Base-by-base conservation (phyloP, 2,329 filamentous ascomycete genomes). In the Aureobasidium zeae region DNA sequence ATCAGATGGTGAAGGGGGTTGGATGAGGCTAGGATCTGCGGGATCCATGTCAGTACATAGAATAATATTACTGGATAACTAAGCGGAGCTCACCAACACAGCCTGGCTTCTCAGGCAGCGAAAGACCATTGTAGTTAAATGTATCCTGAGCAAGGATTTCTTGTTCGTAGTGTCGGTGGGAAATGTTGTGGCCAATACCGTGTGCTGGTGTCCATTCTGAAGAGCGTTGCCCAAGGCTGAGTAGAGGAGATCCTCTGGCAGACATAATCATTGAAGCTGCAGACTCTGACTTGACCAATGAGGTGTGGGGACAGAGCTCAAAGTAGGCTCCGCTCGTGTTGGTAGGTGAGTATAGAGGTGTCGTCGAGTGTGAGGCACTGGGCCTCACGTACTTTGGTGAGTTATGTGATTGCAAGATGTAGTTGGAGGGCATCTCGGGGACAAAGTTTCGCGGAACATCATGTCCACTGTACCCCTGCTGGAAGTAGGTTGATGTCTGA, bases 141-240 rank as follows among this genome's bases (percentile, higher is more conserved):
- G 72, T 63, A 55, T 83, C 74, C 29, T 71, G 65, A 51, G 73
- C 67, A 50, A 66, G 69, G 57, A 72, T 73, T 56, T 70, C 67
- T 47, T 73, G 67, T 12, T 20, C 30, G 30, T 63, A 65, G 59
- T 71, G 76, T 48, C 73, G 67, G 52, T 72, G 70, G 38, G 83
- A 74, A 49, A 86, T 82, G 55, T 70, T 66, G 21, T 80, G 79
- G 51, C 73, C 76, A 44, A 82, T 67, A 38, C 72, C 74, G 47
- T 49, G 46, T 25, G 83, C 64, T 39, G 73, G 53, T 68, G 67
- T 48, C 74, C 74, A 45, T 63, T 79, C 47, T 76, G 81, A 19
- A 70, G 71, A 17, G 70, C 71, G 48, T 72, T 77, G 48, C 72
- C 86, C 49, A 73, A 70, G 56, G 71, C 77, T 39, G 72, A 81